Percentiles rank a stretch among this genome's conserved stretches.
Conservation (phyloP, 192 early-diverging fungal species). For the Coemansia sp. region DNA sequence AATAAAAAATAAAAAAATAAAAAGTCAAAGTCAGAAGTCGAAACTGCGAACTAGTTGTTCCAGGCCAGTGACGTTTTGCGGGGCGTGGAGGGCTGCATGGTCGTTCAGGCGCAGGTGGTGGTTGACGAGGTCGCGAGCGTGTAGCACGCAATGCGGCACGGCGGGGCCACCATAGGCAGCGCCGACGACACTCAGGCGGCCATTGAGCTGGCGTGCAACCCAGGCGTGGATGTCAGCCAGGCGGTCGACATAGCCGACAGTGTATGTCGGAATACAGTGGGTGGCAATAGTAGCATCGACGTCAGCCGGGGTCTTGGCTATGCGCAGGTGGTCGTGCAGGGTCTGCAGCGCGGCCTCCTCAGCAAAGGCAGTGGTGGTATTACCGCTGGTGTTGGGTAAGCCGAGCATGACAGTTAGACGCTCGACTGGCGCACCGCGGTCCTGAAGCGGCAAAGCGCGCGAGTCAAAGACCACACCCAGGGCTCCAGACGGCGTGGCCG, state of each 20-base stretch:
- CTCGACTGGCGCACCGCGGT: slow-evolving; percentile 27
- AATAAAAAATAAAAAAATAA: background rate
- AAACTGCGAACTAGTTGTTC: slow-evolving; percentile 38
- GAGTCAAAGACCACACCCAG: slow-evolving; percentile 91
- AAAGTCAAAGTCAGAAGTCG: slow-evolving; percentile 1
- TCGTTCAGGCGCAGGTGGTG: slow-evolving; percentile 49
- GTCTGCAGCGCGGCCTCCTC: slow-evolving; percentile 58
- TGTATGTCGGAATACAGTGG: slow-evolving; percentile 87
- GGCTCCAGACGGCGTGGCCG: slow-evolving; percentile 45
- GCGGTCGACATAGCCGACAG: slow-evolving; percentile 72
- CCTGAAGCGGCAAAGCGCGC: slow-evolving; percentile 68
- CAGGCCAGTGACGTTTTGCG: slow-evolving; percentile 34
- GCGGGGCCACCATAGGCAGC: slow-evolving; percentile 81
- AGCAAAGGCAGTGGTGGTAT: background rate
- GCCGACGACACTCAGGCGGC: slow-evolving; percentile 69
- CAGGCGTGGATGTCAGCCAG: slow-evolving; percentile 63
- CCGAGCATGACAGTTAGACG: slow-evolving; percentile 91
- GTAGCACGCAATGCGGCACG: slow-evolving; percentile 77
- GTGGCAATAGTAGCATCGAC: slow-evolving; percentile 58
- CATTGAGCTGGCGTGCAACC: slow-evolving; percentile 51
- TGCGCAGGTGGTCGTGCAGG: slow-evolving; percentile 60
- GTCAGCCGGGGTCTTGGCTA: slow-evolving; percentile 50
- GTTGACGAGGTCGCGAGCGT: slow-evolving; percentile 61
- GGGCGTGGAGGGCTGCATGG: slow-evolving; percentile 14
- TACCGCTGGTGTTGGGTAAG: slow-evolving; percentile 6